Evolutionary conservation across 495 filamentous ascomycete genomes (phyloP).

Genomic region (Podospora fimiseda): DNA sequence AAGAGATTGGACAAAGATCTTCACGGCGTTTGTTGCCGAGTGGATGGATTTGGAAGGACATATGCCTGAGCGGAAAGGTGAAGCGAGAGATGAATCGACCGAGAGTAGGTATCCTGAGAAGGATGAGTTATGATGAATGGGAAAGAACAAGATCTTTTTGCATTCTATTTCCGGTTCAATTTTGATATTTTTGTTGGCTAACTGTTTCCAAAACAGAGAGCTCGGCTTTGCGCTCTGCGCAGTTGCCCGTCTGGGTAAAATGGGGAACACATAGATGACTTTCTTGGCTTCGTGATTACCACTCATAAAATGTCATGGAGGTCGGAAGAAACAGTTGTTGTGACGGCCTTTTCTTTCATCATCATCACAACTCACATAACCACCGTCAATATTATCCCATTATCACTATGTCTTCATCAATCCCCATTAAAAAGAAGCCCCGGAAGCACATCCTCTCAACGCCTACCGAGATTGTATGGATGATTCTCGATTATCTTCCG

Average conservation of each 20-base stretch:
- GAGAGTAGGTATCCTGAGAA: conserved; percentile 9
- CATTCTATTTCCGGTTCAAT: no score
- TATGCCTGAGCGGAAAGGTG: conserved; percentile 36
- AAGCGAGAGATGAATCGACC: neutral
- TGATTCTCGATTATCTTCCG: neutral
- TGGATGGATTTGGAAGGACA: conserved; percentile 88
- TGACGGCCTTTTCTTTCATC: no score
- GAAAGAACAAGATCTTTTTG: conserved; percentile 1
- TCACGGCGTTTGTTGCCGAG: conserved; percentile 80
- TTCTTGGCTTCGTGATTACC: no score
- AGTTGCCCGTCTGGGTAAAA: no score
- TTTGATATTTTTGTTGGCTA: neutral
- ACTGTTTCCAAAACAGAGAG: neutral
- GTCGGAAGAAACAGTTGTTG: no score
- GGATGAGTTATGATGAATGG: conserved; percentile 17
- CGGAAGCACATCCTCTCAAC: neutral
- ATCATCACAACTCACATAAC: no score
- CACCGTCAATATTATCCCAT: no score
- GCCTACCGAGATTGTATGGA: neutral
- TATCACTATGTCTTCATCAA: no score
- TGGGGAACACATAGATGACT: no score
- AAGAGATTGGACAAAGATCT: conserved; percentile 78
- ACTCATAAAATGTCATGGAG: no score
- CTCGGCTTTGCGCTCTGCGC: no score
- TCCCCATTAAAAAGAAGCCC: no score